Evolutionary conservation across 495 filamentous ascomycete species (phyloP).

Genomic region (Talaromyces wortmannii): DNA sequence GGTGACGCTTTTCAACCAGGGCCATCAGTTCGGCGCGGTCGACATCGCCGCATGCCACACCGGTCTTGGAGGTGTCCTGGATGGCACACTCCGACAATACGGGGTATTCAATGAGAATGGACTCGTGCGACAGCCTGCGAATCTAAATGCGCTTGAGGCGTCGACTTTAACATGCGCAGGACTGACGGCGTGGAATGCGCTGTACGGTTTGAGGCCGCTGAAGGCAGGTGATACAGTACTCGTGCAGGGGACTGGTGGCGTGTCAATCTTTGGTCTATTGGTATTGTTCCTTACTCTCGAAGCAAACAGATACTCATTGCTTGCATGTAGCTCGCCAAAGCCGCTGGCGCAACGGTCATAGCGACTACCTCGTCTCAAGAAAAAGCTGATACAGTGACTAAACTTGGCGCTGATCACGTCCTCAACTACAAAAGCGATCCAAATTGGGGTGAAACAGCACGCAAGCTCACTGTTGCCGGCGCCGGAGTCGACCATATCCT

Average conservation of each 20-base stretch:
- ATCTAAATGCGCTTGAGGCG: conserved; percentile 56
- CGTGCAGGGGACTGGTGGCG: conserved; percentile 77
- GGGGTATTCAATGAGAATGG: conserved; percentile 64
- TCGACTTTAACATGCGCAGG: conserved; percentile 67
- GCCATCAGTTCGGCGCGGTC: conserved; percentile 57
- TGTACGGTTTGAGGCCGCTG: conserved; percentile 63
- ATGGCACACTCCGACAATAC: conserved; percentile 69
- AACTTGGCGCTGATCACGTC: conserved; percentile 70
- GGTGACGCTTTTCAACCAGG: conserved; percentile 73
- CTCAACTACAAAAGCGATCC: conserved; percentile 67
- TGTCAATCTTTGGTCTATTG: conserved; percentile 71
- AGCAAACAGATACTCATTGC: background rate
- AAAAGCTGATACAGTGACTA: conserved; percentile 61
- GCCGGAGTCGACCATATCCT: conserved; percentile 64
- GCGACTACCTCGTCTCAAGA: conserved; percentile 65
- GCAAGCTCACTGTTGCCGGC: conserved; percentile 50
- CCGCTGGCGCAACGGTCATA: conserved; percentile 73
- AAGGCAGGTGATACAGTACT: conserved; percentile 66
- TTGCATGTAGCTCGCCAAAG: conserved; percentile 65
- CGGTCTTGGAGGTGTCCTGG: conserved; percentile 63
- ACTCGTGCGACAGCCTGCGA: conserved; percentile 56
- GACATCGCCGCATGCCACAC: conserved; percentile 31
- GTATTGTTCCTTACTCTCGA: conserved; percentile 36
- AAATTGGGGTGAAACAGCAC: conserved; percentile 74
- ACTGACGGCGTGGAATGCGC: conserved; percentile 75